These are phyloP conservation scores for Closterium sp. DNA, from an alignment of 139 green algal genomes.

Conservation along the genomic window DNA sequence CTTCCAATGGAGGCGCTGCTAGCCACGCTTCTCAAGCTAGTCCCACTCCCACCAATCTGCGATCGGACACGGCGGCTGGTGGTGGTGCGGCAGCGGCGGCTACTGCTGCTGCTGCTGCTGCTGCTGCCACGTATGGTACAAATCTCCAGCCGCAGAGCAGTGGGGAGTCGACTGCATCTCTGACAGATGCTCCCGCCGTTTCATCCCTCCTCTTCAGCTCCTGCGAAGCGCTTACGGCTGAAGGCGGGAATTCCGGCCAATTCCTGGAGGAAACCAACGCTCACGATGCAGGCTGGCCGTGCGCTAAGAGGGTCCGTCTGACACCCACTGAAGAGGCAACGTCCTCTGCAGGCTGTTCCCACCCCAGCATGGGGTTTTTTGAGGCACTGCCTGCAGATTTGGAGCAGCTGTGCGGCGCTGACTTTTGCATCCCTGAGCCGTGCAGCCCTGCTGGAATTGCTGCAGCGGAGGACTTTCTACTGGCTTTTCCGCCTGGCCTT, in stretches of 20 bases:
- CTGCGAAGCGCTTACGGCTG: not conserved
- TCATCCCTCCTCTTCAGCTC: not conserved
- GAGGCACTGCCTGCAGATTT: not conserved
- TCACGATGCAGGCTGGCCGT: not conserved
- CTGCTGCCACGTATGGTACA: no score
- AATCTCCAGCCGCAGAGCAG: no score
- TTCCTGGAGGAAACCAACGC: not conserved
- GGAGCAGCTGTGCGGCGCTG: not conserved
- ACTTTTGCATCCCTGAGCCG: not conserved
- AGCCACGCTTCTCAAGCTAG: no score
- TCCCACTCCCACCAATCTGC: no score
- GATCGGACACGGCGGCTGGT: no score
- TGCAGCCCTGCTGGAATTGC: not conserved
- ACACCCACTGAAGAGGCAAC: not conserved
- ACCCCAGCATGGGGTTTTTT: not conserved
- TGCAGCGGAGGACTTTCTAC: no score
- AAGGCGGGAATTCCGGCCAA: not conserved
- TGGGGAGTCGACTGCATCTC: not conserved
- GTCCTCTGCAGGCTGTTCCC: not conserved
- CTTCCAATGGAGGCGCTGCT: no score
- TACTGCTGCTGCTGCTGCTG: no score
- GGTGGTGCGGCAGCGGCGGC: no score
- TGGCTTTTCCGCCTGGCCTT: no score
- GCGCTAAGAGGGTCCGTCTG: not conserved
- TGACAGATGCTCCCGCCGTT: not conserved